Conservation (phyloP, 176 grass and related monocot species). For the Ananas comosus region DNA sequence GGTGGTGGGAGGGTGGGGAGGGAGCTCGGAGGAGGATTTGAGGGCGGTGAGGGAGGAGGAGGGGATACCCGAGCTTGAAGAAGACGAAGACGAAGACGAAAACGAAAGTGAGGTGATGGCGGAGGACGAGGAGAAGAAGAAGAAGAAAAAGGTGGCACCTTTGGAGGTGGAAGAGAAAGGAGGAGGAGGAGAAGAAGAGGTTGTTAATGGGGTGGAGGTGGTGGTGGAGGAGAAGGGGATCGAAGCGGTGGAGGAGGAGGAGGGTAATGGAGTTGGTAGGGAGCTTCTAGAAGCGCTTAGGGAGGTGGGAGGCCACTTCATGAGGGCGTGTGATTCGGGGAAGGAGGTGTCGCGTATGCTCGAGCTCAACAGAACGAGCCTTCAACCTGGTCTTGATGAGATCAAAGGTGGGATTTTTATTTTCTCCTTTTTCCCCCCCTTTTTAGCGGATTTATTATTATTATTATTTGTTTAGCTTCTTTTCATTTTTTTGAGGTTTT, state of each 20-base stretch:
- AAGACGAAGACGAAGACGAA: constrained; percentile 47
- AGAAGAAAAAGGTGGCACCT: constrained; percentile 10
- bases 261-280: constrained; percentile 34
- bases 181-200: constrained; percentile 28
- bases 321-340: constrained; percentile 48
- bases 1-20: background rate
- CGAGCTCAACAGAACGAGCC: constrained; percentile 36
- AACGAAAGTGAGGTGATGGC: background rate
- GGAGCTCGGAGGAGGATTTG: constrained; percentile 57
- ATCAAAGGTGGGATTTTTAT: constrained; percentile 72
- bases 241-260: constrained; percentile 14
- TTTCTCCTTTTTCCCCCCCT: background rate
- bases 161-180: constrained; percentile 22
- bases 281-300: constrained; percentile 78
- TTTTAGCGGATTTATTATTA: background rate
- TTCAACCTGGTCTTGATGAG: constrained; percentile 35
- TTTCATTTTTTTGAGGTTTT: background rate
- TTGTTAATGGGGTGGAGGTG: background rate
- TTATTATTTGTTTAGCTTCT: constrained; percentile 15
- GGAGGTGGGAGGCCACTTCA: constrained; percentile 75
- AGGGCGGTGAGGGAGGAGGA: constrained; percentile 69
- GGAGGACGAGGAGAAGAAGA: background rate
- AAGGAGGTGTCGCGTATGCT: constrained; percentile 90
- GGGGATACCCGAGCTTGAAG: constrained; percentile 92
- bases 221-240: background rate